Conservation (phyloP, 176 grass and related monocot species). For the Canna indica region DNA sequence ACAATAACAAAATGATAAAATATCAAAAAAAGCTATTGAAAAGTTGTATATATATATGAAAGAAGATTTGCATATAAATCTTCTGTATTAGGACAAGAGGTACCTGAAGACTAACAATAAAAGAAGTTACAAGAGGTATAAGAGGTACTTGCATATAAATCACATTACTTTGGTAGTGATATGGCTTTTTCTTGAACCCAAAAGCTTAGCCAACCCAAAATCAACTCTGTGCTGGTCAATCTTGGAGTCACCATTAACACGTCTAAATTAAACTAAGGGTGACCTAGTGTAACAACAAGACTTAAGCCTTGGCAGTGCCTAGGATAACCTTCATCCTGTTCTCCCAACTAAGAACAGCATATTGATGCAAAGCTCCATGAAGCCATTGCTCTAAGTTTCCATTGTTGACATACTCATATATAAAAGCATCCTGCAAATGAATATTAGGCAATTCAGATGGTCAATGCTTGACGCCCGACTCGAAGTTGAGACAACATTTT, state of each 20-base stretch:
- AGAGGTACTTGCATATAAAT: too few species aligned
- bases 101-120: too few species aligned
- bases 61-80: too few species aligned
- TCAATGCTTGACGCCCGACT: too few species aligned
- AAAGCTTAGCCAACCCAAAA: constrained; percentile 95
- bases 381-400: constrained; percentile 99
- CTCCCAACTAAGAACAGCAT: constrained; percentile 79
- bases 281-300: neutral
- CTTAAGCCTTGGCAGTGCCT: constrained; percentile 96
- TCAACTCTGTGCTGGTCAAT: neutral
- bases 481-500: too few species aligned
- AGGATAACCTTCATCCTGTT: constrained; percentile 74
- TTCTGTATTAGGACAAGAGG: too few species aligned
- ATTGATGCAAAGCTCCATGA: constrained; percentile 59
- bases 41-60: too few species aligned
- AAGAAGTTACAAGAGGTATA: too few species aligned
- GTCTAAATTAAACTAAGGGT: constrained; percentile 5
- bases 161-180: constrained; percentile 96
- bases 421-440: constrained; percentile 87
- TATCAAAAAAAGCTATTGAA: too few species aligned
- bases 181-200: constrained; percentile 78
- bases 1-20: too few species aligned
- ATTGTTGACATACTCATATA: constrained; percentile 98
- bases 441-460: constrained; percentile 18
- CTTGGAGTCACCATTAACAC: neutral